These are phyloP conservation scores for Cinnamomum chago DNA, from an alignment of 164 flowering plant genomes.

Conservation along the genomic window DNA sequence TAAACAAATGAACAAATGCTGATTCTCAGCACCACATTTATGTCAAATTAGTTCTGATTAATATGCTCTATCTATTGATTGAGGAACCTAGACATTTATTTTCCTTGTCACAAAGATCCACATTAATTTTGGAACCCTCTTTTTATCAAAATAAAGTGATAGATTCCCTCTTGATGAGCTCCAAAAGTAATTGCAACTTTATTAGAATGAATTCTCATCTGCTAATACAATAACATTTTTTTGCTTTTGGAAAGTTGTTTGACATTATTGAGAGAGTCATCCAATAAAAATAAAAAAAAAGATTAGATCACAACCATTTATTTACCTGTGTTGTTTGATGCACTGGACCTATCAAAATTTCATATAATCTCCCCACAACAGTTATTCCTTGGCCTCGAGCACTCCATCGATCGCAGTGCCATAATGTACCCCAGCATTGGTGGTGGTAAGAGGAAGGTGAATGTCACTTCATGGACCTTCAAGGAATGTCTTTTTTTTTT, in stretches of 20 bases:
- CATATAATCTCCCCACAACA: no score
- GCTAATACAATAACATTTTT: background rate
- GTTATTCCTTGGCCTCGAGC: constrained; percentile 78
- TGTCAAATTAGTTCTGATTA: background rate
- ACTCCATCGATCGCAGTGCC: constrained; percentile 52
- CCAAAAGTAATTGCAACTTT: background rate
- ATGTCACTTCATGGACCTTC: no score
- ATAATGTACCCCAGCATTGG: constrained; percentile 72
- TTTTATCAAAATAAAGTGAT: no score
- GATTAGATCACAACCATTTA: no score
- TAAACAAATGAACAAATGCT: background rate
- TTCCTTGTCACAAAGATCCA: background rate
- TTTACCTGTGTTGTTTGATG: no score
- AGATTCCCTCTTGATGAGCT: background rate
- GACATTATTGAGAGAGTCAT: no score
- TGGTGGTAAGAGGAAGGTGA: constrained; percentile 14
- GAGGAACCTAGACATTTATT: background rate
- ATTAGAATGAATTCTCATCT: background rate
- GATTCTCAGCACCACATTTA: background rate
- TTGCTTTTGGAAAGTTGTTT: no score
- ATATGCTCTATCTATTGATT: background rate
- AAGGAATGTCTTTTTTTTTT: no score
- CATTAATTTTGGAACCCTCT: background rate
- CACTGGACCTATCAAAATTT: no score
- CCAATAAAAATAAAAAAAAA: no score